phyloP scores from a whole-genome alignment of 2,329 filamentous ascomycete species.

The Phialophora macrospora region DNA sequence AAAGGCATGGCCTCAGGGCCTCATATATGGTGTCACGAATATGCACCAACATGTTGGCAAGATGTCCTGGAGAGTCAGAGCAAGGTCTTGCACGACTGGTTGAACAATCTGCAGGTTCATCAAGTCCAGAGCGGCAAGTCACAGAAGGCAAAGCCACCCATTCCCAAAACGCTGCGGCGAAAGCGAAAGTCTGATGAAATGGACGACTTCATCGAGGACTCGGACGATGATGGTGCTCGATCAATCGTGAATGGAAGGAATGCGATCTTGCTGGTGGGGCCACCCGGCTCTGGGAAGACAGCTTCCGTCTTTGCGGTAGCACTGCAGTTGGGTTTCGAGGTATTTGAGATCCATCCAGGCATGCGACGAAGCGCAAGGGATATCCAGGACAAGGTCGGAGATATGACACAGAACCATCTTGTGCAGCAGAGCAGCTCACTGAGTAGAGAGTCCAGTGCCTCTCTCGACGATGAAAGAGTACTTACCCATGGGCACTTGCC shows the following conservation, averaged over 20 bases:
- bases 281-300: slow-evolving; percentile 89
- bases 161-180: slow-evolving; percentile 61
- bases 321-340: slow-evolving; percentile 86
- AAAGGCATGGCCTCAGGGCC: slow-evolving; percentile 71
- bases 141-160: slow-evolving; percentile 38
- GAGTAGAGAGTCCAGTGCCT: slow-evolving; percentile 34
- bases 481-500: slow-evolving; percentile 36
- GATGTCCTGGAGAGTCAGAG: slow-evolving; percentile 76
- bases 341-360: slow-evolving; percentile 91
- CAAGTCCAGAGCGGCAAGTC: slow-evolving; percentile 68
- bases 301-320: slow-evolving; percentile 90
- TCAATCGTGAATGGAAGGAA: slow-evolving; percentile 59
- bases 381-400: slow-evolving; percentile 86
- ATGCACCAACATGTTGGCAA: slow-evolving; percentile 70
- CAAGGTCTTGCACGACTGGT: slow-evolving; percentile 83
- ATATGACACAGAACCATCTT: slow-evolving; percentile 95
- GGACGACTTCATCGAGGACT: slow-evolving; percentile 79
- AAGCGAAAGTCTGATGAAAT: slow-evolving; percentile 70
- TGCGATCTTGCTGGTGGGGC: slow-evolving; percentile 84
- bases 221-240: slow-evolving; percentile 80
- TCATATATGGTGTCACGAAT: slow-evolving; percentile 79
- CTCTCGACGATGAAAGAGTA: slow-evolving; percentile 16
- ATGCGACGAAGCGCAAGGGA: slow-evolving; percentile 86
- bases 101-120: slow-evolving; percentile 74
- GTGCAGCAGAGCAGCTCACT: slow-evolving; percentile 58